These are phyloP conservation scores for Paramecium sexaurelia DNA, from an alignment of 73 alveolate species.

Conservation along the genomic window DNA sequence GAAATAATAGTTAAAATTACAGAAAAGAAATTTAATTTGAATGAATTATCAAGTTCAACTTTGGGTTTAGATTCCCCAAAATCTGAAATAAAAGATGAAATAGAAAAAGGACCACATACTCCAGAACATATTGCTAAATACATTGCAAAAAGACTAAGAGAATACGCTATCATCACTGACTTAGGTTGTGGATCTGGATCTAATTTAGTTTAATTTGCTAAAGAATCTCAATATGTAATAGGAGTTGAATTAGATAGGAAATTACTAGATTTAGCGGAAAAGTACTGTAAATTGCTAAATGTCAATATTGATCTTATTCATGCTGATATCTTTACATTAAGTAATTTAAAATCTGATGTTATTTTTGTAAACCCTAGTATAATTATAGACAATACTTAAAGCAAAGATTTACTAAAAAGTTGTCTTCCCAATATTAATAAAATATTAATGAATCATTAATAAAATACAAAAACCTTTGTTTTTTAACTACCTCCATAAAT, in stretches of 20 bases:
- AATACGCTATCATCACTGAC: background rate
- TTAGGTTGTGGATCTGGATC: slow-evolving; percentile 50
- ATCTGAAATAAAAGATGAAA: background rate
- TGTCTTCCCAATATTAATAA: background rate
- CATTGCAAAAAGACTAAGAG: background rate
- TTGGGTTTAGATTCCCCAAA: background rate
- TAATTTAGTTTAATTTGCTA: slow-evolving; percentile 31
- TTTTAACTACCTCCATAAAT: background rate
- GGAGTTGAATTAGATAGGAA: background rate
- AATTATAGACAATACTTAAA: background rate
- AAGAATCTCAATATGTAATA: slow-evolving; percentile 29
- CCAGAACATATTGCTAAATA: slow-evolving; percentile 26
- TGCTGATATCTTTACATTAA: slow-evolving; percentile 29
- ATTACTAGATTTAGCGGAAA: background rate
- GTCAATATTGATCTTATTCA: slow-evolving; percentile 14
- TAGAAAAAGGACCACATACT: background rate
- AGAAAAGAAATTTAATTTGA: background rate
- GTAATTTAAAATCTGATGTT: slow-evolving; percentile 20
- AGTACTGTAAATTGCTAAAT: background rate
- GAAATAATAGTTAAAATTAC: slow-evolving; percentile 3
- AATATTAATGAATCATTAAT: background rate
- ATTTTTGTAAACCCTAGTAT: slow-evolving; percentile 16
- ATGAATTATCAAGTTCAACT: background rate
- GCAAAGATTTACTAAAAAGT: background rate
- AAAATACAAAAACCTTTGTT: background rate